Base-by-base conservation (phyloP, 192 early-diverging fungal genomes). In the Linnemannia hyalina region DNA sequence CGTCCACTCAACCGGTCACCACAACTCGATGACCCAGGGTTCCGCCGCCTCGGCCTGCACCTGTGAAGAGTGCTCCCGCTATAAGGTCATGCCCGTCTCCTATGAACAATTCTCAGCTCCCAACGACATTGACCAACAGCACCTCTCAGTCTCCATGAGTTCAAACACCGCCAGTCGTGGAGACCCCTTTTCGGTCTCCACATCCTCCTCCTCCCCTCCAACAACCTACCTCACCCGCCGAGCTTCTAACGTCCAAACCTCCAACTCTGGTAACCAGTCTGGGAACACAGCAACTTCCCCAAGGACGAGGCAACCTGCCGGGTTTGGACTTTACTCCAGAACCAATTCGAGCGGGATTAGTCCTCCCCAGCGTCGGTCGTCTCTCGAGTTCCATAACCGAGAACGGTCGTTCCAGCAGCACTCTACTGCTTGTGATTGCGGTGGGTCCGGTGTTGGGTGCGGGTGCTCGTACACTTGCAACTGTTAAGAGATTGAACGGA, bases 31-130 rank as follows among this genome's bases (percentile, higher is more conserved):
- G 57, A 73, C 75, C 54, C 76, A 73, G 69, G 72, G 75, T 20
- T 36, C 47, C 26, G n/a, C 49, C 54, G 71, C 68, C 5, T 81
- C 71, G 0, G 41, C 36, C 42, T 86, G 84, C 57, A 41, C 79
- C 72, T 86, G 84, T n/a, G 84, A 86, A 26, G 84, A 86, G 10
- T 86, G 84, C 63, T 35, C 78, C 49, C 84, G 75, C 29, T 86
- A 74, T 76, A 80, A 74, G 76, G 44, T 74, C 1, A 79, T 76
- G 15, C 60, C 44, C 15, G 49, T 72, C 23, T 23, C 70, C 13
- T 18, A 8, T 13, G 78, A 80, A 38, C 78, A 85, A 52, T 65
- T 70, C 7, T 75, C 78, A 38, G 70, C 57, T 23, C 7, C 57
- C 6, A 38, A 57, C 3, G 42, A 70, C 2, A 52, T 75, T 36